Base-by-base conservation (phyloP, 306 rosid species). In the Vicia villosa region DNA sequence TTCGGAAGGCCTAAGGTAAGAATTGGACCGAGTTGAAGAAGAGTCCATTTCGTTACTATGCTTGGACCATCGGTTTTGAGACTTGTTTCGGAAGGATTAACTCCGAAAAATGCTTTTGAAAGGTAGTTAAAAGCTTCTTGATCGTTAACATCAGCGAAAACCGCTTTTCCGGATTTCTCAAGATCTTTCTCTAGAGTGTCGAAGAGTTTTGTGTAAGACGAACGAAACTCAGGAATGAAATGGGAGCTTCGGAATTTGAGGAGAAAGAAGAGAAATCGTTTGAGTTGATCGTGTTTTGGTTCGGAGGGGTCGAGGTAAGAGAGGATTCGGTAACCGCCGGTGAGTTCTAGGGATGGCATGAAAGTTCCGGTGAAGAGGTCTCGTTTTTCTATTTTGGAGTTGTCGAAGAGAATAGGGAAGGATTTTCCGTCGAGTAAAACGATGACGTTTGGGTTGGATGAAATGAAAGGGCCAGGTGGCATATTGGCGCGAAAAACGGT, bases 221-320 rank as follows among this genome's bases (percentile, higher is more conserved):
- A 75, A 8, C 71, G 89, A 62, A 94, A 94, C 74, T 94, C 91
- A 0, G 97, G 95, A 36, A 91, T 61, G 51, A 94, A 79, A 19
- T 71, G 68, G 17, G 73, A 79, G 40, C 85, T 89, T 7, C 95
- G 58, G 3, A 86, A 60, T 36, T 79, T 86, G 60, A 94, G 89
- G 59, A 84, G 97, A 75, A 73, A 87, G 79, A 90, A 94, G 24
- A 94, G 0, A 12, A 94, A 46, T 2, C 66, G 69, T 58, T 94
- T 94, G 28, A 94, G 89, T 66, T 70, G 82, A 2, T 42, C 85
- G 84, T 94, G 99, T 17, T 47, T 72, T 8, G 92, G 89, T 46
- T 94, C 99, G 24, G 97, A 74, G 0, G 99, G 99, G 74, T 94
- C 99, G 3, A 94, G 87, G 60, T 94, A 94, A 4, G 99, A 88